Evolutionary conservation across 2,329 filamentous ascomycete genomes (phyloP), one percentile per base, ranked within the genome.

Genomic region (Exophiala bonariae): DNA sequence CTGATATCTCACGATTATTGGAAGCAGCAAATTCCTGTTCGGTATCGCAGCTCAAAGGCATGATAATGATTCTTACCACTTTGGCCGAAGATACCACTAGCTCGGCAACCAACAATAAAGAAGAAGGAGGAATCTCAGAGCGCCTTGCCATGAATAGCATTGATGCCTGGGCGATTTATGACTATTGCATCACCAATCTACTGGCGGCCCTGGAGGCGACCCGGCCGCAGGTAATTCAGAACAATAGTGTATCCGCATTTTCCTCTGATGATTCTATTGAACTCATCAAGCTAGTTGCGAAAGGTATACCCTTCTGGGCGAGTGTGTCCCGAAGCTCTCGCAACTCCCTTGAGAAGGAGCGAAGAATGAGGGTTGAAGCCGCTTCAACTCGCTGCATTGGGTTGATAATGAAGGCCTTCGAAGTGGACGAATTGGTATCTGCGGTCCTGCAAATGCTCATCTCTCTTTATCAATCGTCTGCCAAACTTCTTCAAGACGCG

Each of bases 1-100:
- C 70, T 26, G 61, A 62, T 2, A 55, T 73, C 41, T 63, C 60
- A 22, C 63, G 69, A 37, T 54, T 60, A 11, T 63, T 68, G 35
- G 41, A 38, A 10, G 39, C 41, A 16, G 18, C 42, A 19, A 41
- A 33, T 11, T n/a, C 13, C 16, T 41, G 46, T 26, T 49, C 57
- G 10, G 31, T 40, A 10, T 26, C 34, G n/a, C 50, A 52, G 32
- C 45, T 58, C 18, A 49, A 45, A 26, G 52, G 47, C 9, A 34
- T 55, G 2, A 41, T 59, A 9, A 42, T 49, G 40, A 17, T 59
- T 8, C 46, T 66, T 14, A 64, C 65, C 20, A 66, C 65, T 6
- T 54, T 73, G 11, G 68, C 66, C 3, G 70, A 73, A 52, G 70
- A 57, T 23, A 35, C 55, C 23, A 47, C 13, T 31, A 44, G 19